Evolutionary conservation across 225 moss, liverwort and hornwort species (phyloP).

Genomic region (Straminergon stramineum): DNA sequence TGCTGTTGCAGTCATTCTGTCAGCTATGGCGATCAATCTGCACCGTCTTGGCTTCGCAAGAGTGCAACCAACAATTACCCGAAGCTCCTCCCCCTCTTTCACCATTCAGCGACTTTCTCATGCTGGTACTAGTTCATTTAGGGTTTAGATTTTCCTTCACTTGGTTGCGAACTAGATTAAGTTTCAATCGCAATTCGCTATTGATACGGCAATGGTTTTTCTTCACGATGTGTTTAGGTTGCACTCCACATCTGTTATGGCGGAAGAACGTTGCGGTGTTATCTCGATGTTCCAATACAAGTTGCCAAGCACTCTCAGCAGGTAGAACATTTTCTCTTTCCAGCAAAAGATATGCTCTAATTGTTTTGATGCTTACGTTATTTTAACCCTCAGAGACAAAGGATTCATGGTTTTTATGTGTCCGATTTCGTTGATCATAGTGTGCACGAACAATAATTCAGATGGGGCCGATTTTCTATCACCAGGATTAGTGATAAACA

Average conservation of each 20-base stretch:
- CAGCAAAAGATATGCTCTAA: not conserved
- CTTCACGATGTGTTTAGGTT: not conserved
- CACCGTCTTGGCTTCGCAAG: not conserved
- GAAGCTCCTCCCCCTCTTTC: not conserved
- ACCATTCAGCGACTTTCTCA: not conserved
- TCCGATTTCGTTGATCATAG: not conserved
- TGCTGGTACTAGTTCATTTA: not conserved
- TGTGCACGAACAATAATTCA: not conserved
- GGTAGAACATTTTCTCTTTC: not conserved
- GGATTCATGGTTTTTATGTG: not conserved
- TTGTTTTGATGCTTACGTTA: not conserved
- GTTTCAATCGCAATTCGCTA: not conserved
- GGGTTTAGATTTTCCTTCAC: not conserved
- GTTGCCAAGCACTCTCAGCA: not conserved
- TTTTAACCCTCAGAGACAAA: not conserved
- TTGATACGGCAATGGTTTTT: not conserved
- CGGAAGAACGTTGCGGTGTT: not conserved
- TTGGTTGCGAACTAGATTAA: not conserved
- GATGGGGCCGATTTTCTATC: not conserved
- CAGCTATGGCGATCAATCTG: constrained; percentile 8
- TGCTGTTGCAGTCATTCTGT: not conserved
- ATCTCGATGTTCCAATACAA: not conserved
- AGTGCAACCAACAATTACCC: not conserved
- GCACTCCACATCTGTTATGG: not conserved
- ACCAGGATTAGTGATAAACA: not conserved